Evolutionary conservation across 148 eudicot genomes (phyloP).

Genomic region (Persicaria maculosa): DNA sequence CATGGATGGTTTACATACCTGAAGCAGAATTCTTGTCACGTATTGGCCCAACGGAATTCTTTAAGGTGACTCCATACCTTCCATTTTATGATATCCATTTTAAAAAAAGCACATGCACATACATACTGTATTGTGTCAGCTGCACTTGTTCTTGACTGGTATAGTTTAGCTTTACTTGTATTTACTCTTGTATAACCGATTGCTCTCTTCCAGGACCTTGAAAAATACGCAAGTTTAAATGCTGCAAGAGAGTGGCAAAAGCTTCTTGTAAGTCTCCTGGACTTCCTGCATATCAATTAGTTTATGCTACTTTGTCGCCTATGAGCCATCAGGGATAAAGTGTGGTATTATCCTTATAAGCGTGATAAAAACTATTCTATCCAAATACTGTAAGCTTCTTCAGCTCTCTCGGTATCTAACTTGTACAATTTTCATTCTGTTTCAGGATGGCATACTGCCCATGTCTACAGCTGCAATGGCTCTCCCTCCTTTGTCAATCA

Average conservation of each 20-base stretch:
- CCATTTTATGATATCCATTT: background rate
- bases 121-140: background rate
- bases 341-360: background rate
- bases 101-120: too few species aligned
- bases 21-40: constrained; percentile 91
- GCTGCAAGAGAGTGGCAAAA: constrained; percentile 88
- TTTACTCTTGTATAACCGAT: background rate
- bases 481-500: constrained; percentile 83
- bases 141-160: background rate
- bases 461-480: constrained; percentile 96
- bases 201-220: constrained; percentile 58
- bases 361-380: background rate
- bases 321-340: background rate
- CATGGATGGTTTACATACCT: constrained; percentile 95
- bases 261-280: constrained; percentile 73
- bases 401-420: background rate
- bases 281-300: constrained; percentile 3
- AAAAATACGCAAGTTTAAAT: constrained; percentile 65
- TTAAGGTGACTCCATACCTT: constrained; percentile 43
- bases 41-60: constrained; percentile 90
- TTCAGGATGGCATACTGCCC: constrained; percentile 88
- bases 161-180: background rate
- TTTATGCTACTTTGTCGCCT: background rate
- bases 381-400: background rate
- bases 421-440: constrained; percentile 8